A percentile compares a stretch with the other conserved stretches of the same genome.
Evolutionary conservation across 108 stramenopile species (phyloP).

Genomic region (Nitzschia putrida): DNA sequence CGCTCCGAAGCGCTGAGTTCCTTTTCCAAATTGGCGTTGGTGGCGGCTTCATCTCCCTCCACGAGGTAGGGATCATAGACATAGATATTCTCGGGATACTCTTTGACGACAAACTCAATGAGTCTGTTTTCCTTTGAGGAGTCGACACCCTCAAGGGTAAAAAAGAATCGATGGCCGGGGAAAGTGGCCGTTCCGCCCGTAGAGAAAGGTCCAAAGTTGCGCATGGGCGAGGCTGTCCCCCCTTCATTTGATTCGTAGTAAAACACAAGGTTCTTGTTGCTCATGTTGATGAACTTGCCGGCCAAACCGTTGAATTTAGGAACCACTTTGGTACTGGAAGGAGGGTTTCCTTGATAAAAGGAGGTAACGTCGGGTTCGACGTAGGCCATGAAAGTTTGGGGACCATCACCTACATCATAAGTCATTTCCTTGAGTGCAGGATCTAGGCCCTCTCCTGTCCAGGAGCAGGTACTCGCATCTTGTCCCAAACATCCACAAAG

Average conservation of each 20-base stretch:
- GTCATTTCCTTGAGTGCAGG: conserved; percentile 48
- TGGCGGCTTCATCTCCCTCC: conserved; percentile 53
- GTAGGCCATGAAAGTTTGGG: conserved; percentile 55
- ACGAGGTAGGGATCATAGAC: conserved; percentile 72
- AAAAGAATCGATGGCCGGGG: conserved; percentile 63
- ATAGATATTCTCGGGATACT: conserved; percentile 57
- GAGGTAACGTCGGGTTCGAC: conserved; percentile 73
- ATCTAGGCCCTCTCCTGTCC: conserved; percentile 22
- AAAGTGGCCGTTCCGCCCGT: conserved; percentile 60
- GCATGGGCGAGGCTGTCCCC: conserved; percentile 33
- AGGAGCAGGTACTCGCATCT: conserved; percentile 25
- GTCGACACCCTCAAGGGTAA: conserved; percentile 32
- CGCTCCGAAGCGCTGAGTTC: conserved; percentile 46
- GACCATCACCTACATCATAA: conserved; percentile 61
- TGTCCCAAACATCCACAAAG: too few species aligned
- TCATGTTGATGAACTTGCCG: conserved; percentile 79
- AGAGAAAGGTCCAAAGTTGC: conserved; percentile 46
- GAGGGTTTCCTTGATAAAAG: conserved; percentile 53
- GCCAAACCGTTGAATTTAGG: conserved; percentile 65
- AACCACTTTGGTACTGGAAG: conserved; percentile 22
- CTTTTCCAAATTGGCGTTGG: conserved; percentile 55
- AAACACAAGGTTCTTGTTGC: conserved; percentile 33
- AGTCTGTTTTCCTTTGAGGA: conserved; percentile 13
- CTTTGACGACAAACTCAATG: conserved; percentile 35
- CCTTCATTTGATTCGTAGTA: conserved; percentile 66